phyloP scores from a whole-genome alignment of 2,329 filamentous ascomycete genomes.

The Monosporascus cannonballus region DNA sequence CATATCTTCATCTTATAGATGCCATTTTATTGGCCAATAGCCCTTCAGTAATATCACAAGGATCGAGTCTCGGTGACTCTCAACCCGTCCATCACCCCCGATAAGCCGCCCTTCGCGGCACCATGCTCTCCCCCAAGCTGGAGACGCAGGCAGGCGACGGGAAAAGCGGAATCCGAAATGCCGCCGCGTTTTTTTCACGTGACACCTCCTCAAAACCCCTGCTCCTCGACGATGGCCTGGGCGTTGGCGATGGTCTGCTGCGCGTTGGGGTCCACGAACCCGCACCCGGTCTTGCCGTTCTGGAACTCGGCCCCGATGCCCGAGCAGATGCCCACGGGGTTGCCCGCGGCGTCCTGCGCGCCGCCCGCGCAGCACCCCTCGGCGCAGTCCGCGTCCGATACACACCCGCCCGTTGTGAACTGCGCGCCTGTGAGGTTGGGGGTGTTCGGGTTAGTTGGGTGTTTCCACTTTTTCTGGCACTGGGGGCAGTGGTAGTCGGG shows the following conservation, averaged over 20 bases:
- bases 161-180: background rate
- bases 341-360: slow-evolving; percentile 17
- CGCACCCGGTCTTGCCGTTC: slow-evolving; percentile 31
- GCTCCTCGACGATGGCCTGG: slow-evolving; percentile 25
- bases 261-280: slow-evolving; percentile 30
- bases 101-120: no score
- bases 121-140: no score
- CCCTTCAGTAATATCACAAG: no score
- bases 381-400: slow-evolving; percentile 27
- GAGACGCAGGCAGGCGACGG: no score
- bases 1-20: no score
- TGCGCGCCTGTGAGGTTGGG: slow-evolving; percentile 14
- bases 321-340: slow-evolving; percentile 28
- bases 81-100: no score
- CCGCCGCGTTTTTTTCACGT: background rate
- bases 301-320: slow-evolving; percentile 28
- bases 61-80: no score
- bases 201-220: slow-evolving; percentile 24
- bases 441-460: background rate
- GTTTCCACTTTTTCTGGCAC: no score
- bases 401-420: slow-evolving; percentile 33
- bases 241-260: slow-evolving; percentile 22
- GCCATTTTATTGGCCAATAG: no score
- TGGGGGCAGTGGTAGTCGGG: no score
- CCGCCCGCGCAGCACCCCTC: slow-evolving; percentile 27